phyloP scores from a whole-genome alignment of 768 basidiomycete species.

The Macrolepiota fuliginosa region DNA sequence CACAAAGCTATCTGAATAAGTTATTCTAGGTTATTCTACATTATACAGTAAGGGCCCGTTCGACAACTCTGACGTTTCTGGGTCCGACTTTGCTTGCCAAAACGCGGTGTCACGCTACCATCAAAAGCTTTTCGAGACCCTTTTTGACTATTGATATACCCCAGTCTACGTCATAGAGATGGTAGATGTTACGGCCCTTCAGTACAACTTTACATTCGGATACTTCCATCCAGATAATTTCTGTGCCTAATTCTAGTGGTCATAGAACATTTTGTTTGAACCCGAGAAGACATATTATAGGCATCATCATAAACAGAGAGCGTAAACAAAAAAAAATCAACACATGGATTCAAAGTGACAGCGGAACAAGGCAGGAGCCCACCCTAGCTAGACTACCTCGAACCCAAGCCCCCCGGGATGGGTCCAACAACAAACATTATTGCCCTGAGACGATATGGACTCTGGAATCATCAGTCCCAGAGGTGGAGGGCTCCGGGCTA shows the following conservation, averaged over 20 bases:
- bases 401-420: neutral
- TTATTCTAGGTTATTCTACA: neutral
- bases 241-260: neutral
- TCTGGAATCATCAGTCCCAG: neutral
- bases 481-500: neutral
- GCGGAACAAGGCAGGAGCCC: neutral
- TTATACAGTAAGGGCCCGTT: neutral
- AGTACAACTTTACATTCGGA: neutral
- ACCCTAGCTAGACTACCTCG: neutral
- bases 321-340: neutral
- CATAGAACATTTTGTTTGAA: neutral
- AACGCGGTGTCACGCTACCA: no score
- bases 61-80: no score
- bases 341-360: neutral
- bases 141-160: neutral
- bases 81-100: no score
- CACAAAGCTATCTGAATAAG: slow-evolving; percentile 64
- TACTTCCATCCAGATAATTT: neutral
- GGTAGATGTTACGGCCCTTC: no score
- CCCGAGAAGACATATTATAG: neutral
- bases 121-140: no score
- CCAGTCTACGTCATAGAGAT: neutral
- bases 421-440: neutral
- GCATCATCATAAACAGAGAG: neutral
- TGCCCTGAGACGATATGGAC: neutral